Conservation (phyloP, 345 rosid genomes). For the Angophora floribunda region DNA sequence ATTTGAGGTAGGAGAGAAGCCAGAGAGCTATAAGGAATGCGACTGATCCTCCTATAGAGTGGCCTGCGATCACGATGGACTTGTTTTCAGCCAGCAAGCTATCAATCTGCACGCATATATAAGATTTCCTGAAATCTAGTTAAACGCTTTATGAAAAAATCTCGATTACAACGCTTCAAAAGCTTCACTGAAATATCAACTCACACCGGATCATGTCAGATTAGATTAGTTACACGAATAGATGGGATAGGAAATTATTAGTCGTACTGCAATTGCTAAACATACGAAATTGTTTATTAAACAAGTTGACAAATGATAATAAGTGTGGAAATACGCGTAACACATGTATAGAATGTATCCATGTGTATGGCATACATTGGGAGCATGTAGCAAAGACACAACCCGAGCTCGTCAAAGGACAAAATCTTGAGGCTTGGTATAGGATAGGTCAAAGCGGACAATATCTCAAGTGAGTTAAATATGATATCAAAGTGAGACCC, state of each 20-base stretch:
- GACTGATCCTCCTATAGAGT: slow-evolving; percentile 61
- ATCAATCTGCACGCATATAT: slow-evolving; percentile 14
- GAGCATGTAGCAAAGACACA: not conserved
- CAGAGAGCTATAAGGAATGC: slow-evolving; percentile 66
- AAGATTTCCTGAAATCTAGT: not conserved
- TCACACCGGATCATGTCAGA: not conserved
- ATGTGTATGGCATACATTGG: not conserved
- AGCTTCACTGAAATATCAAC: not conserved
- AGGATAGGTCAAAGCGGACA: too few species aligned
- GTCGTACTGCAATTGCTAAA: not conserved
- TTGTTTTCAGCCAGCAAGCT: slow-evolving; percentile 16
- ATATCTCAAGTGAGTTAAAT: too few species aligned
- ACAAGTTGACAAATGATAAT: not conserved
- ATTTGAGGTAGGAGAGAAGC: slow-evolving; percentile 49
- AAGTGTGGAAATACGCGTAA: not conserved
- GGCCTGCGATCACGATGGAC: slow-evolving; percentile 69
- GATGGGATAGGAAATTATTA: not conserved
- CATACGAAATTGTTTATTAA: rapidly evolving
- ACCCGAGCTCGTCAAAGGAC: too few species aligned
- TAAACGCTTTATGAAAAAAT: not conserved
- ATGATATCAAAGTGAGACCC: too few species aligned
- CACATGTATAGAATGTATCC: not conserved
- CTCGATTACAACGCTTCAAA: not conserved
- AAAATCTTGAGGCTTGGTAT: too few species aligned
- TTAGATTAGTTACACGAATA: not conserved